These are phyloP conservation scores for Diaporthe capsici DNA, from an alignment of 2,329 filamentous ascomycete genomes.

Conservation along the genomic window DNA sequence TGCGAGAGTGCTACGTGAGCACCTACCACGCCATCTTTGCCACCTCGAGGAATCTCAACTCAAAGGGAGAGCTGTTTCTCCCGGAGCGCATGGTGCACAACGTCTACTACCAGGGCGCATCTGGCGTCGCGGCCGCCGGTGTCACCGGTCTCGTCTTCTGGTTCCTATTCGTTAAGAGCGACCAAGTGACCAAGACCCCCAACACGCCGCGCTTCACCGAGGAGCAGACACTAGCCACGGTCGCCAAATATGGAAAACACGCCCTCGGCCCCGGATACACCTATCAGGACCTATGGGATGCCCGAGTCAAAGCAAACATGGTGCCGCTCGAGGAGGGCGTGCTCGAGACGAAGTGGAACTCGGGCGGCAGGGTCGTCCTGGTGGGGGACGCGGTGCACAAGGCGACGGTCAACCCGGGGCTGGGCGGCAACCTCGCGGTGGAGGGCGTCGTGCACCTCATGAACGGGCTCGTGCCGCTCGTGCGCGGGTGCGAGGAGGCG, in stretches of 20 bases:
- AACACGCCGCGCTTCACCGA: slow-evolving; percentile 41
- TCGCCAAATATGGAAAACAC: slow-evolving; percentile 39
- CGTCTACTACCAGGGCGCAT: slow-evolving; percentile 38
- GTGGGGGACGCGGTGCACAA: slow-evolving; percentile 42
- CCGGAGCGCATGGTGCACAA: slow-evolving; percentile 35
- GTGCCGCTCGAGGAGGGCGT: slow-evolving; percentile 43
- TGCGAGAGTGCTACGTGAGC: slow-evolving; percentile 11
- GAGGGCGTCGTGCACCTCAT: slow-evolving; percentile 41
- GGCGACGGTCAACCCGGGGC: slow-evolving; percentile 43
- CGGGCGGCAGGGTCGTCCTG: slow-evolving; percentile 40
- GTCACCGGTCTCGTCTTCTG: slow-evolving; percentile 36
- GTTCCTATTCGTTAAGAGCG: slow-evolving; percentile 41
- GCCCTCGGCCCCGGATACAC: slow-evolving; percentile 44
- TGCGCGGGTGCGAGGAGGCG: slow-evolving; percentile 28
- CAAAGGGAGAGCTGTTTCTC: background rate
- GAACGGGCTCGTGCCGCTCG: slow-evolving; percentile 43
- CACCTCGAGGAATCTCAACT: slow-evolving; percentile 31
- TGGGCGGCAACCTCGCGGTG: slow-evolving; percentile 43
- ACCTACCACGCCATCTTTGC: slow-evolving; percentile 38
- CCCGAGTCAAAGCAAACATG: slow-evolving; percentile 39
- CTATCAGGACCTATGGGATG: slow-evolving; percentile 43
- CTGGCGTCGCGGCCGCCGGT: slow-evolving; percentile 31
- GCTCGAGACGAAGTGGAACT: slow-evolving; percentile 41
- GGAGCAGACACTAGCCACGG: slow-evolving; percentile 36
- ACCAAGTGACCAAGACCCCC: slow-evolving; percentile 27